Conservation (phyloP, 352 stramenopile genomes). For the Pythium angustatum region DNA sequence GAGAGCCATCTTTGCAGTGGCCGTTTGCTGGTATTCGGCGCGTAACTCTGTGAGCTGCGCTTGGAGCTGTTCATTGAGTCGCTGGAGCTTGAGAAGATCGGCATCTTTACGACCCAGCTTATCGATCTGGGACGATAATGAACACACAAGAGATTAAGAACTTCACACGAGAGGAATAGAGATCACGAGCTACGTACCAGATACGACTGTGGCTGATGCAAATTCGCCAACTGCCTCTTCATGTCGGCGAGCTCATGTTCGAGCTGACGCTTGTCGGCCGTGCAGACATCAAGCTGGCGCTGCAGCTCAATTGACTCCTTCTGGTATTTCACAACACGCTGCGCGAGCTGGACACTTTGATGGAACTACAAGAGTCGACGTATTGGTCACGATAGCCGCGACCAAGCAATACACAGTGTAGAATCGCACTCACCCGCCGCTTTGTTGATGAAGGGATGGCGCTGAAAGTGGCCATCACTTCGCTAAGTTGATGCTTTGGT, state of each 20-base stretch:
- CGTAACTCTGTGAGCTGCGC: conserved; percentile 47
- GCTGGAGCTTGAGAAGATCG: conserved; percentile 40
- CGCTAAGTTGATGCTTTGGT: conserved; percentile 32
- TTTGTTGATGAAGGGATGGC: conserved; percentile 69
- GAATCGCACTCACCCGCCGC: no score
- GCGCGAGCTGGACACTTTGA: conserved; percentile 66
- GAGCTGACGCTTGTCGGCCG: conserved; percentile 33
- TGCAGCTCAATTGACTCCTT: conserved; percentile 47
- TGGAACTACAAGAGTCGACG: no score
- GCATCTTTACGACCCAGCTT: conserved; percentile 52
- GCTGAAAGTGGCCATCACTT: conserved; percentile 60
- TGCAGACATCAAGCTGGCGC: conserved; percentile 38
- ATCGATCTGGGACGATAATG: conserved; percentile 68
- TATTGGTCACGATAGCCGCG: no score
- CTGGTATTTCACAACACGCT: conserved; percentile 71
- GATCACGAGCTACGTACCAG: no score
- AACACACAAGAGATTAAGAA: no score
- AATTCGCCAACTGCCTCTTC: conserved; percentile 41
- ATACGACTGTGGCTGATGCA: conserved; percentile 76
- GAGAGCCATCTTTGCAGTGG: conserved; percentile 48
- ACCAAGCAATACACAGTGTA: no score
- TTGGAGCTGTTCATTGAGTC: conserved; percentile 32
- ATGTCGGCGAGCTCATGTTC: conserved; percentile 35
- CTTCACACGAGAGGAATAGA: no score
- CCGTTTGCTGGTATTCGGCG: conserved; percentile 38